Conservation (phyloP, 2,329 filamentous ascomycete species). For the Lachnum nothofagi region DNA sequence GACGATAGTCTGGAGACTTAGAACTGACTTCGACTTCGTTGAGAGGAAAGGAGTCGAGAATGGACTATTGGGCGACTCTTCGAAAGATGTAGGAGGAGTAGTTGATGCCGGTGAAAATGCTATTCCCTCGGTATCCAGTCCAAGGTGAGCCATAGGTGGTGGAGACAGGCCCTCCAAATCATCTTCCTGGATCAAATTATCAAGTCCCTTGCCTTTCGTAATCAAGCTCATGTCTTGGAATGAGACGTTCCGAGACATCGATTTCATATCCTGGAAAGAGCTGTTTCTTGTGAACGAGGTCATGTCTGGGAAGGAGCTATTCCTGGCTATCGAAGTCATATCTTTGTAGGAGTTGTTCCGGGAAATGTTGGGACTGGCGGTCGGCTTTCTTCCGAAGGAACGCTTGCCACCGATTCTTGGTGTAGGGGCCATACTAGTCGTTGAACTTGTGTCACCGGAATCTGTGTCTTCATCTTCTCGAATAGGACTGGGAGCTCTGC, state of each 20-base stretch:
- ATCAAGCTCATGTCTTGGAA: background rate
- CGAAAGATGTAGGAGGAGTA: background rate
- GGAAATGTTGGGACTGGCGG: background rate
- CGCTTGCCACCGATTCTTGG: too few relatives aligned
- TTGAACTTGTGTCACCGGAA: background rate
- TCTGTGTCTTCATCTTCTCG: background rate
- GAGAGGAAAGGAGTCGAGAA: slow-evolving; percentile 34
- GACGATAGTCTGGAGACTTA: slow-evolving; percentile 45
- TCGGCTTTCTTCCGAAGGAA: background rate
- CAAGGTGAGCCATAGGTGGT: background rate
- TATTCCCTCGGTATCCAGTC: background rate
- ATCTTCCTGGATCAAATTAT: background rate
- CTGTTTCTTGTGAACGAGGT: background rate
- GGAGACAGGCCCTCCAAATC: background rate
- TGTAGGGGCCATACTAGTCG: background rate
- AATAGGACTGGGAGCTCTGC: background rate
- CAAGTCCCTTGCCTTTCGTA: background rate
- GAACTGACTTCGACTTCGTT: background rate
- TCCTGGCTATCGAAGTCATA: too few relatives aligned
- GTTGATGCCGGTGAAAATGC: background rate
- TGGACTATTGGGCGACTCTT: slow-evolving; percentile 1
- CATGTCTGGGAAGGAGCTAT: background rate
- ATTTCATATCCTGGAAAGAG: too few relatives aligned
- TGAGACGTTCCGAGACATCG: too few relatives aligned
- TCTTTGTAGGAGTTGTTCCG: background rate